These are phyloP conservation scores for Cercospora beticola DNA, from an alignment of 2,329 filamentous ascomycete genomes.

Conservation along the genomic window DNA sequence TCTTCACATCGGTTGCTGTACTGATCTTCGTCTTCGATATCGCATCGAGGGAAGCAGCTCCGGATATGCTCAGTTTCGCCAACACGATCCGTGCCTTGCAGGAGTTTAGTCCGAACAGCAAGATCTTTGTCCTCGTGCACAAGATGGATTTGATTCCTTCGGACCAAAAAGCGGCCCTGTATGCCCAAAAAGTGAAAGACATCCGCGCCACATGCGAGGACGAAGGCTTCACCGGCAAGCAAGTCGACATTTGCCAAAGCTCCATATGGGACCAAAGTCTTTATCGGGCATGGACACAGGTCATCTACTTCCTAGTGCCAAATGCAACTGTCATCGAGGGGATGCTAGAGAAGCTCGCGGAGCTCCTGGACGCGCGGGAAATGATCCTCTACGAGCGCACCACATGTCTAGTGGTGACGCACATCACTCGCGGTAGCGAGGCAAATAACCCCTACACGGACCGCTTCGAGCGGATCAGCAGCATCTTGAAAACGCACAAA, in stretches of 20 bases:
- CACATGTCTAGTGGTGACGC: constrained; percentile 94
- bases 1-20: constrained; percentile 94
- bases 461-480: constrained; percentile 90
- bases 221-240: constrained; percentile 58
- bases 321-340: constrained; percentile 86
- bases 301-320: constrained; percentile 96
- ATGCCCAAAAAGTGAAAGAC: constrained; percentile 76
- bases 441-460: constrained; percentile 80
- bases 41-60: constrained; percentile 89
- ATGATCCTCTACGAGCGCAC: constrained; percentile 92
- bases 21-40: constrained; percentile 99
- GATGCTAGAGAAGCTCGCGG: constrained; percentile 77
- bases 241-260: constrained; percentile 83
- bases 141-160: constrained; percentile 96
- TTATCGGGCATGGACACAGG: constrained; percentile 97
- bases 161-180: constrained; percentile 74
- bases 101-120: constrained; percentile 77
- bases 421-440: constrained; percentile 75
- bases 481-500: constrained; percentile 98
- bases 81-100: constrained; percentile 84
- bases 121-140: constrained; percentile 93
- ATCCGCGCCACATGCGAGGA: constrained; percentile 69
- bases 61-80: constrained; percentile 88
- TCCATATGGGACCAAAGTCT: constrained; percentile 98
- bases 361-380: constrained; percentile 88